Evolutionary conservation across 2,329 filamentous ascomycete species (phyloP).

Genomic region (Colletotrichum filicis): DNA sequence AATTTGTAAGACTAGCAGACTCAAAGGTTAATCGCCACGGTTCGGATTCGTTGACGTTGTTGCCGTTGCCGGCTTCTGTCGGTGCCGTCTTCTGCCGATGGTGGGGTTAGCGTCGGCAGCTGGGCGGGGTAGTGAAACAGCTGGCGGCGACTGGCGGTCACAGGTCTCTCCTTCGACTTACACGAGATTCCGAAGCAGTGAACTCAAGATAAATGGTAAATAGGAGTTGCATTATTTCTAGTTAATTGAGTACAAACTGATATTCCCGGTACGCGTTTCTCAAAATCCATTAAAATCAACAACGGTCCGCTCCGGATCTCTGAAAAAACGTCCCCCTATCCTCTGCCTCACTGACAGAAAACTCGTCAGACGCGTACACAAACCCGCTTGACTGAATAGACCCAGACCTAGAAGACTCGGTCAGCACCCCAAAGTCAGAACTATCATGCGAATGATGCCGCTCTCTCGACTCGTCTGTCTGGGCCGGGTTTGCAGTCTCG

Average conservation of each 20-base stretch:
- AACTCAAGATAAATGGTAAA: too few species aligned
- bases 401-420: not conserved
- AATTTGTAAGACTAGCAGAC: not conserved
- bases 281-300: not conserved
- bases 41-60: constrained; percentile 5
- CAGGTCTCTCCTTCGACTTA: not conserved
- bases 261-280: too few species aligned
- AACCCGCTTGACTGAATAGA: not conserved
- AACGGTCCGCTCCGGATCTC: not conserved
- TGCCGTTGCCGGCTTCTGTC: constrained; percentile 8
- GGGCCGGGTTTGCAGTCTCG: not conserved
- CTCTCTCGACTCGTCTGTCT: not conserved
- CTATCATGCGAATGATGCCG: not conserved
- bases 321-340: not conserved
- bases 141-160: not conserved
- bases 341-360: not conserved
- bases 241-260: too few species aligned
- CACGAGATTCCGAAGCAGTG: not conserved
- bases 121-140: not conserved
- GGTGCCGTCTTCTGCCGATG: constrained; percentile 17
- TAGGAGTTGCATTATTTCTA: not conserved
- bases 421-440: not conserved
- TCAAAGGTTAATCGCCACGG: not conserved
- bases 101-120: not conserved
- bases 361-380: not conserved